Base-by-base conservation (phyloP, 164 flowering plant genomes). In the Amborella trichopoda region DNA sequence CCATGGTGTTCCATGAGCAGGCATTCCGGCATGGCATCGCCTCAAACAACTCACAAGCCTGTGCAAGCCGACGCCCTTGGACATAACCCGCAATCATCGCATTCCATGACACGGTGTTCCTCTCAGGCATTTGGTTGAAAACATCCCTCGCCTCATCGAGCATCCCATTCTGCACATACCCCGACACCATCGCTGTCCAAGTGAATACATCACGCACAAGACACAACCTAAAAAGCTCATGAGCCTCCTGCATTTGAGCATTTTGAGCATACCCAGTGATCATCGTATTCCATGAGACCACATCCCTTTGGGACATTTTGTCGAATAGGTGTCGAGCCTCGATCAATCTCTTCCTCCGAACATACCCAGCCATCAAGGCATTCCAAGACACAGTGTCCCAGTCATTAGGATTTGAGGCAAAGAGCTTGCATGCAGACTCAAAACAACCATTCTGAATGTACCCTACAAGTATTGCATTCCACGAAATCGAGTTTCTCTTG, bases 141-240 rank as follows among this genome's bases (percentile, higher is more conserved):
- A 79, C 33, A 41, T 51, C 58, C 37, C 77, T 71, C 0, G 89
- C 95, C 48, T 83, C 91, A 19, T 56, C 63, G 59, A 83, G 43
- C 88, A 68, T 62, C 28, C 80, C 80, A 65, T 76, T 83, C 52
- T 81, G 94, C 41, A 79, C 76, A 61, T 71, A 81, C 5, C 90
- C 97, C n/a, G 97, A 89, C 26, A 85, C 76, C 81, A 89, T 78
- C 0, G 94, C 76, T 13, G 97, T 89, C 97, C 95, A 85, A 0
- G 95, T 71, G 55, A 80, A 82, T 23, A 85, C 95, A 61, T 89
- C 93, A 40, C 52, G 58, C 20, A 38, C 41, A 1, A 93, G 88
- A 32, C 77, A 68, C 53, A 69, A 73, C 42, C 73, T 76, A 60
- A 89, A 89, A 48, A 85, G 61, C 41, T 70, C 74, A 57, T 62